Conservation (phyloP, 805 yeast genomes). For the Candida dajiaensis region DNA sequence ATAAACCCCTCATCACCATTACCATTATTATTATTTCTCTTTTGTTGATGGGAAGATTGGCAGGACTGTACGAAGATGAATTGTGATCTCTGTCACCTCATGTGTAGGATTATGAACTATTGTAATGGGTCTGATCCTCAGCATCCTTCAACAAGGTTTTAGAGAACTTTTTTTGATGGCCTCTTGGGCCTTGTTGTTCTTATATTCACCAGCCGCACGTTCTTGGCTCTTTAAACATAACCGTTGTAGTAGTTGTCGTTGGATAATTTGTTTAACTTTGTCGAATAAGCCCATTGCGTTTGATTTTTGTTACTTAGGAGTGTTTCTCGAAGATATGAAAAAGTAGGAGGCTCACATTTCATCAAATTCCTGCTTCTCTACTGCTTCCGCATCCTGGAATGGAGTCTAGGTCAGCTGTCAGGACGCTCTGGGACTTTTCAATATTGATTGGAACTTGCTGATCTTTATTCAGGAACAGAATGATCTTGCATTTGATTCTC, state of each 20-base stretch:
- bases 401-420: too few relatives aligned
- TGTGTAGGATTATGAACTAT: conserved; percentile 19
- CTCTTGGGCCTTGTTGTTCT: conserved; percentile 21
- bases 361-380: too few relatives aligned
- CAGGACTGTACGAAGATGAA: conserved; percentile 13
- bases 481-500: neutral
- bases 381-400: too few relatives aligned
- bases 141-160: conserved; percentile 23
- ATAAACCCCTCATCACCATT: too few relatives aligned
- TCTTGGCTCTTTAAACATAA: conserved; percentile 18
- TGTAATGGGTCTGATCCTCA: conserved; percentile 6
- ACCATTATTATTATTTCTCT: too few relatives aligned
- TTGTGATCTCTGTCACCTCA: conserved; percentile 10
- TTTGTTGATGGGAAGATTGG: too few relatives aligned
- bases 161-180: conserved; percentile 22
- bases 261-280: conserved; percentile 31
- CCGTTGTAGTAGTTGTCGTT: conserved; percentile 16
- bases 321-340: too few relatives aligned
- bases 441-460: too few relatives aligned
- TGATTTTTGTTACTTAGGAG: too few relatives aligned
- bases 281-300: conserved; percentile 39
- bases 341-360: too few relatives aligned
- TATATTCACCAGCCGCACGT: conserved; percentile 25
- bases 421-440: too few relatives aligned
- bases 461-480: neutral